phyloP scores from a whole-genome alignment of 2,329 filamentous ascomycete species.

The Paraphaeosphaeria minitans region DNA sequence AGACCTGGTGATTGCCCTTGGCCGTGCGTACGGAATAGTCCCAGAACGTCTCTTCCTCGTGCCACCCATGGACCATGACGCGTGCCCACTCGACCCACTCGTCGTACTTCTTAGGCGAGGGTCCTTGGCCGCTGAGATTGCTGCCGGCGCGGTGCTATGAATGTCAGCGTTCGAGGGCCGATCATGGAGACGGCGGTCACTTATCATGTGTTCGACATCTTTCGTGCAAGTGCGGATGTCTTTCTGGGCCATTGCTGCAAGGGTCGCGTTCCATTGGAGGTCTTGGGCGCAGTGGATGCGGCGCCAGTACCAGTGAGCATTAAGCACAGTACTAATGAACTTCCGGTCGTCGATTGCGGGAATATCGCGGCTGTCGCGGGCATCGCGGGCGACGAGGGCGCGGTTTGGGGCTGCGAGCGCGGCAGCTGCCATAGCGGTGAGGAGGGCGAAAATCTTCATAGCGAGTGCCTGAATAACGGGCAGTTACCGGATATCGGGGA shows the following conservation, averaged over 20 bases:
- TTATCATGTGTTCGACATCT: conserved; percentile 35
- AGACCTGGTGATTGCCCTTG: conserved; percentile 33
- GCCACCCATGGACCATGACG: conserved; percentile 40
- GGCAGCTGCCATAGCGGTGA: conserved; percentile 28
- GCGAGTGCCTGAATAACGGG: conserved; percentile 7
- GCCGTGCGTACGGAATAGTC: conserved; percentile 34
- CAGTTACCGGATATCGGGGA: conserved; percentile 5
- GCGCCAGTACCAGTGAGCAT: conserved; percentile 46
- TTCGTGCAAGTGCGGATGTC: conserved; percentile 35
- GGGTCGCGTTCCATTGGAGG: conserved; percentile 34
- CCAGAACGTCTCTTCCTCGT: conserved; percentile 44
- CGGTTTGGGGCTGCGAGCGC: conserved; percentile 29
- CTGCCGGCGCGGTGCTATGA: conserved; percentile 37
- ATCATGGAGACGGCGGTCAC: neutral
- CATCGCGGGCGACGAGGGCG: conserved; percentile 19
- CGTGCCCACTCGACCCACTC: conserved; percentile 39
- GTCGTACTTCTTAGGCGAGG: conserved; percentile 27
- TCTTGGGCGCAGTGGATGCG: conserved; percentile 44
- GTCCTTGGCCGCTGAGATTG: conserved; percentile 39
- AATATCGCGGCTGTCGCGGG: conserved; percentile 24
- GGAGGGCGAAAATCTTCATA: conserved; percentile 37
- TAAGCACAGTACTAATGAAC: conserved; percentile 41
- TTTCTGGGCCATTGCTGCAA: conserved; percentile 27
- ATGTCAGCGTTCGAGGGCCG: conserved; percentile 8
- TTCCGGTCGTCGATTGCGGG: conserved; percentile 35